A percentile compares a stretch with the other conserved stretches of the same genome.
These are phyloP conservation scores for Wallemia hederae DNA, from an alignment of 1,284 basidiomycete genomes.

Conservation along the genomic window DNA sequence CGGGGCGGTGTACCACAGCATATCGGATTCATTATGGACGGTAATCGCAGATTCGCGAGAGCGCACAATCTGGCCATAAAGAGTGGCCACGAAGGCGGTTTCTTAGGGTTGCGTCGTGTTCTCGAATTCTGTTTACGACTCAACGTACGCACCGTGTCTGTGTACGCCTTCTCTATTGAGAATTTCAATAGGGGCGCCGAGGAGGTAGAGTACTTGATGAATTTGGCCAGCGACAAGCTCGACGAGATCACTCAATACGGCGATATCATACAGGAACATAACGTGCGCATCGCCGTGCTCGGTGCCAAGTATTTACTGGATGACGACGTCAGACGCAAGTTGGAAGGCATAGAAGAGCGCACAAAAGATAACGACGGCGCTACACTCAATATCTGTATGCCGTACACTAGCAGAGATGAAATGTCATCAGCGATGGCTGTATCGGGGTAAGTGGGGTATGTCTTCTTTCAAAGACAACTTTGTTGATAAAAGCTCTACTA, in stretches of 20 bases:
- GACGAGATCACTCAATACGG: slow-evolving; percentile 53
- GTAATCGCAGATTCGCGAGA: slow-evolving; percentile 77
- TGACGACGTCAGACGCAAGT: slow-evolving; percentile 34
- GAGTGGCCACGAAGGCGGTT: slow-evolving; percentile 64
- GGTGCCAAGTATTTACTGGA: slow-evolving; percentile 55
- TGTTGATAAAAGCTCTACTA: slow-evolving; percentile 16
- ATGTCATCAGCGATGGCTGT: slow-evolving; percentile 38
- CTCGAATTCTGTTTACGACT: slow-evolving; percentile 53
- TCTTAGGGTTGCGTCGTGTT: slow-evolving; percentile 46
- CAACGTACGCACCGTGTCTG: slow-evolving; percentile 50
- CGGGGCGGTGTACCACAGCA: slow-evolving; percentile 68
- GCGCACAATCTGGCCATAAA: slow-evolving; percentile 29
- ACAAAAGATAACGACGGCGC: slow-evolving; percentile 44
- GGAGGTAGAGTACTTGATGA: slow-evolving; percentile 71
- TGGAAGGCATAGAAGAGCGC: slow-evolving; percentile 43
- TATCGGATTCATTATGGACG: slow-evolving; percentile 94
- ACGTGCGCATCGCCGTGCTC: slow-evolving; percentile 57
- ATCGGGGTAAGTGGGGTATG: not conserved
- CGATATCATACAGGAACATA: slow-evolving; percentile 44
- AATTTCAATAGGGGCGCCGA: slow-evolving; percentile 72
- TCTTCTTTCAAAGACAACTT: slow-evolving; percentile 7
- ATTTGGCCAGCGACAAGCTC: slow-evolving; percentile 49
- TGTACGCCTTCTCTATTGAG: slow-evolving; percentile 89
- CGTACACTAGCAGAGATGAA: slow-evolving; percentile 76
- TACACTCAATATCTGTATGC: slow-evolving; percentile 78